Conservation (phyloP, 2,329 filamentous ascomycete species). For the Huntiella decipiens region DNA sequence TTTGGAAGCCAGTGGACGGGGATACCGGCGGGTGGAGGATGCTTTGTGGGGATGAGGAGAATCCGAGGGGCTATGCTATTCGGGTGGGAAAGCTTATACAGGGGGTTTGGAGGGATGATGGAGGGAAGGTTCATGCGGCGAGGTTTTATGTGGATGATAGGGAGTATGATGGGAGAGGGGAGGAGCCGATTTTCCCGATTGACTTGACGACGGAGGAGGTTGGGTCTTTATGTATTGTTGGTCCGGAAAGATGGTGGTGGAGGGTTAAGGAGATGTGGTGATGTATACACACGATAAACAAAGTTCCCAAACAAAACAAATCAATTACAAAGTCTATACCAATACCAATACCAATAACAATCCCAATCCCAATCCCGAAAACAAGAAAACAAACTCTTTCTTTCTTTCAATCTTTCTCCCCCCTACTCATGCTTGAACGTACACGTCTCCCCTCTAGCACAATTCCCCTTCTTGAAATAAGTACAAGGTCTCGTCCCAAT, state of each 20-base stretch:
- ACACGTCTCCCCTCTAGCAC: slow-evolving; percentile 53
- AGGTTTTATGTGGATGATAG: neutral
- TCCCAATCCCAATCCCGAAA: too few species aligned
- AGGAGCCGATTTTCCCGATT: neutral
- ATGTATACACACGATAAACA: too few species aligned
- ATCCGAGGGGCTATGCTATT: neutral
- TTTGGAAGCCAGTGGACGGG: slow-evolving; percentile 26
- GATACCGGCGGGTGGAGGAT: neutral
- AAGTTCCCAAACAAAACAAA: too few species aligned
- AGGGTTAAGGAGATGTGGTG: too few species aligned
- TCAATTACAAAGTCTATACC: too few species aligned
- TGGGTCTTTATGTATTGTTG: too few species aligned
- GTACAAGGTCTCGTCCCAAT: slow-evolving; percentile 50
- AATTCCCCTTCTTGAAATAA: slow-evolving; percentile 53
- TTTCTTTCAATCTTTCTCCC: neutral
- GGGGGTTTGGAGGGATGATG: neutral
- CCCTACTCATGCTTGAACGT: slow-evolving; percentile 47
- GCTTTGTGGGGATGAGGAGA: neutral
- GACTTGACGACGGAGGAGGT: too few species aligned
- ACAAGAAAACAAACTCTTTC: too few species aligned
- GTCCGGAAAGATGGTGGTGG: too few species aligned
- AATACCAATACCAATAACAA: too few species aligned
- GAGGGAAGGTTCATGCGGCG: neutral
- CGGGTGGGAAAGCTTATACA: neutral
- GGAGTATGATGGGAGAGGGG: neutral